Evolutionary conservation across 2,329 filamentous ascomycete species (phyloP).

Genomic region (Diaporthe velutina): DNA sequence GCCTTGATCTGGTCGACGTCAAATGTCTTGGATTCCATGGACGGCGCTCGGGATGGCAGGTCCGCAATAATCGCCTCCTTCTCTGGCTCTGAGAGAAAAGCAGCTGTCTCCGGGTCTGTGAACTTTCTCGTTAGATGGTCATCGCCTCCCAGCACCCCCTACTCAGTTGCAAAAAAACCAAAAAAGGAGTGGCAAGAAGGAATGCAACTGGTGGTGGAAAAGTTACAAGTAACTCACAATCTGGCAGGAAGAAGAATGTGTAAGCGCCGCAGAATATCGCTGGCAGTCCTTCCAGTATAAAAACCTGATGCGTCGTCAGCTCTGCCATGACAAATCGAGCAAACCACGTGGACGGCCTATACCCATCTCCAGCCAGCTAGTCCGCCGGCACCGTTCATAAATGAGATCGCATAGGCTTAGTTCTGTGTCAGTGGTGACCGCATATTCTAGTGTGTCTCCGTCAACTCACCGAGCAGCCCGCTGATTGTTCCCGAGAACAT

Average conservation of each 20-base stretch:
- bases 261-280: constrained; percentile 44
- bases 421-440: background rate
- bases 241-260: constrained; percentile 44
- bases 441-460: too few species aligned
- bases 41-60: constrained; percentile 44
- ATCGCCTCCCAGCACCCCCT: too few species aligned
- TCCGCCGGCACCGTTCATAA: constrained; percentile 44
- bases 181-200: background rate
- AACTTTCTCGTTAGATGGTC: background rate
- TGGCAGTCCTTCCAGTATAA: constrained; percentile 46
- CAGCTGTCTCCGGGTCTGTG: constrained; percentile 44
- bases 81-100: constrained; percentile 43
- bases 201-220: too few species aligned
- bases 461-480: constrained; percentile 42
- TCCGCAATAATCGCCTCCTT: constrained; percentile 41
- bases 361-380: constrained; percentile 47
- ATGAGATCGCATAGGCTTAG: constrained; percentile 46
- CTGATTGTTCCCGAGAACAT: constrained; percentile 51
- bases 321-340: too few species aligned
- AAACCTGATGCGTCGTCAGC: constrained; percentile 41
- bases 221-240: constrained; percentile 38
- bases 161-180: background rate
- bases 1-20: constrained; percentile 42
- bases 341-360: background rate
- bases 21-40: constrained; percentile 43